These are phyloP conservation scores for Prunus davidiana DNA, from an alignment of 306 rosid species.

Conservation along the genomic window DNA sequence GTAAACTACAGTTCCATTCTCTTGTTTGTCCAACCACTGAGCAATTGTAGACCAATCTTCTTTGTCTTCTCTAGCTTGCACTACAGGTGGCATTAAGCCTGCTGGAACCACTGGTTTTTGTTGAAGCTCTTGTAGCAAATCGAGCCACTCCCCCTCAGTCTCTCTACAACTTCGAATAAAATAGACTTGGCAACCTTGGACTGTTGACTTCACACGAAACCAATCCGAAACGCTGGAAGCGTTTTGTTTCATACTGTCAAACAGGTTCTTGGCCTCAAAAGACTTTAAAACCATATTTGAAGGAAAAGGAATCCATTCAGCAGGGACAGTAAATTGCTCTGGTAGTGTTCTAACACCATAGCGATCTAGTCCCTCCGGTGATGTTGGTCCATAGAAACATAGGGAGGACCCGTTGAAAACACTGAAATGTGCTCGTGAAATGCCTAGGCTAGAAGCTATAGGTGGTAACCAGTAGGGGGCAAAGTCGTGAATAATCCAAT, in stretches of 20 bases:
- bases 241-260: neutral
- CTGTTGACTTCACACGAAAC: neutral
- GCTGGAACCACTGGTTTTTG: conserved; percentile 11
- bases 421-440: conserved; percentile 38
- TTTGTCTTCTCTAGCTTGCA: neutral
- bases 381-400: neutral
- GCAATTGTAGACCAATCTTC: conserved; percentile 15
- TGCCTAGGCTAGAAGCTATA: conserved; percentile 1
- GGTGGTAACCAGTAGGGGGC: conserved; percentile 26
- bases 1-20: conserved; percentile 41
- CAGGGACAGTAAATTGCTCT: conserved; percentile 13
- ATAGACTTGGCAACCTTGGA: conserved; percentile 1
- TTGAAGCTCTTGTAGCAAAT: conserved; percentile 2
- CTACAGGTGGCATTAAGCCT: conserved; percentile 24
- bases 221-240: conserved; percentile 1
- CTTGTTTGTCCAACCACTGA: conserved; percentile 21
- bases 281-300: neutral
- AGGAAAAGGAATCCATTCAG: conserved; percentile 28
- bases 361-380: neutral
- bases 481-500: conserved; percentile 60
- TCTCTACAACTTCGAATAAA: conserved; percentile 22
- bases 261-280: conserved; percentile 6
- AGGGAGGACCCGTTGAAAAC: conserved; percentile 12
- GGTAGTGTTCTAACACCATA: neutral
- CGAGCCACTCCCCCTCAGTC: conserved; percentile 17